phyloP scores from a whole-genome alignment of 2,329 filamentous ascomycete genomes.

The Ceratocystis huliohia region DNA sequence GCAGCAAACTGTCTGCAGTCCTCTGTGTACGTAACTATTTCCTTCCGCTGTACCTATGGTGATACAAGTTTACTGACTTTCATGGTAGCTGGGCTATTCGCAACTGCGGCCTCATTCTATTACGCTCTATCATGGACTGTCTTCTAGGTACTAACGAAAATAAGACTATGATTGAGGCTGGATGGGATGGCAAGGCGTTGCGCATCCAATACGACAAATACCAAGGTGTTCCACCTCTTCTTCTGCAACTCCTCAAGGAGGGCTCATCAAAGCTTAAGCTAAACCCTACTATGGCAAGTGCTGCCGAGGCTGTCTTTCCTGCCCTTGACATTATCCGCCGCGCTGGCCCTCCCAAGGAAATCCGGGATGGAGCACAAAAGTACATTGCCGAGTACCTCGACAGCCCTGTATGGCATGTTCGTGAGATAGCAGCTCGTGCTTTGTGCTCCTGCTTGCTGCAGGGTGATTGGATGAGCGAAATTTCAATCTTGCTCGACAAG shows the following conservation, averaged over 20 bases:
- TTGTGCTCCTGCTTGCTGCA: conserved; percentile 50
- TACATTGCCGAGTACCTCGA: conserved; percentile 51
- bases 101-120: conserved; percentile 82
- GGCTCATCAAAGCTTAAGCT: conserved; percentile 36
- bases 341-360: conserved; percentile 49
- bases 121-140: conserved; percentile 71
- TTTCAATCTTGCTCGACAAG: conserved; percentile 27
- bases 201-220: conserved; percentile 60
- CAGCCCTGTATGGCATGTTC: conserved; percentile 65
- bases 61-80: conserved; percentile 10
- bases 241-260: conserved; percentile 48
- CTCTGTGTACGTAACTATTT: conserved; percentile 46
- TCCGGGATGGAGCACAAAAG: conserved; percentile 42
- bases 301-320: conserved; percentile 64
- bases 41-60: conserved; percentile 12
- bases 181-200: conserved; percentile 51
- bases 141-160: conserved; percentile 65
- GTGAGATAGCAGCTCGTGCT: conserved; percentile 67
- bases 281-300: conserved; percentile 27
- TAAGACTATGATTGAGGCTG: conserved; percentile 47
- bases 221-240: conserved; percentile 48
- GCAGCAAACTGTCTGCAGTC: conserved; percentile 69
- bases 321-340: conserved; percentile 70
- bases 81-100: conserved; percentile 69
- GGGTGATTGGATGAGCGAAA: conserved; percentile 34